Evolutionary conservation across 1,284 basidiomycete species (phyloP), one percentile per base, ranked within the genome.

Genomic region (Porodaedalea pini): DNA sequence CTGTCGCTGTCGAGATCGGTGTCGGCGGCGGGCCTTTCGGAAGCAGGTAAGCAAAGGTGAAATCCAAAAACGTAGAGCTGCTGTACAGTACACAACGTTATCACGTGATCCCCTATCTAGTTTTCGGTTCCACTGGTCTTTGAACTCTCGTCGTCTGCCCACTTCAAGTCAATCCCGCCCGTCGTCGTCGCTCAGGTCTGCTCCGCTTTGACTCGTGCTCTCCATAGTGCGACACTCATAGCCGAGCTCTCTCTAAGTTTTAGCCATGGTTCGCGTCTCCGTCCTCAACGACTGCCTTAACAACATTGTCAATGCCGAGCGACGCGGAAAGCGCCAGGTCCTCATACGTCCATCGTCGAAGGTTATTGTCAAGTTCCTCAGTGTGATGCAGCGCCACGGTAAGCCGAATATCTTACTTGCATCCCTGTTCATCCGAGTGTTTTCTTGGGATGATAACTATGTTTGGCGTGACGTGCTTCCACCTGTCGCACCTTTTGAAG

Each of bases 291-390:
- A 93, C 77, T 90, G 88, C 79, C 77, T 54, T 80, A 96, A 96
- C 85, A 94, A 92, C 84, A 96, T 97, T 67, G 91, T 95, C 86
- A 98, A 98, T 69, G 94, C 95, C 70, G 95, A 98, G 81, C 91
- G 93, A 73, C 90, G 93, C 71, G 95, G 94, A 72, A 98, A 98
- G 83, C 92, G 93, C 69, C 94, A 98, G 80, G 94, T 98, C 64
- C 86, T 98, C 66, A 85, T 98, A 75, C 87, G 94, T 58, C 94
- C 94, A 62, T 93, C 91, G 19, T 95, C 92, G 65, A 98, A 98
- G 79, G 94, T 98, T 74, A 85, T 97, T 66, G 86, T 98, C 68
- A 96, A 96, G 76, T 95, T 96, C 78, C 79, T 98, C 66, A 88
- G 85, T 66, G 94, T 98, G 70, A 96, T 98, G 92, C 95, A 98